phyloP scores from a whole-genome alignment of 2,329 filamentous ascomycete species.

The Capronia americana region DNA sequence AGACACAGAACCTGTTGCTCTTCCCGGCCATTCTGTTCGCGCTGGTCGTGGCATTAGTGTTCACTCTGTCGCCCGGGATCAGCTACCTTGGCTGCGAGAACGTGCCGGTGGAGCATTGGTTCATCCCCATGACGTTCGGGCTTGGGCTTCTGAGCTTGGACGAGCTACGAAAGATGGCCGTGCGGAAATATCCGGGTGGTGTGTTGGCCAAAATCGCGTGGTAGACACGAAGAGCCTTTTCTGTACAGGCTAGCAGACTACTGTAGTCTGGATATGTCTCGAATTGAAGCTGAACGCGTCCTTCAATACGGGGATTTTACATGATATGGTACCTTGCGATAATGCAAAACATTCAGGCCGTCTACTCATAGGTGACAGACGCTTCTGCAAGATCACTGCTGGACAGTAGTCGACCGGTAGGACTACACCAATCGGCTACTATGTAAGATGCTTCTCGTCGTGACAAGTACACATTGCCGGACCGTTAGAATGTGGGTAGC shows the following conservation, averaged over 20 bases:
- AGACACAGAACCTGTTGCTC: slow-evolving; percentile 70
- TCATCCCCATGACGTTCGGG: slow-evolving; percentile 76
- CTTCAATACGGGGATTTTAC: too few species aligned
- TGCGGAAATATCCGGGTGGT: slow-evolving; percentile 65
- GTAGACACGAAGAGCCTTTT: slow-evolving; percentile 49
- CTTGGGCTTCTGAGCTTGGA: slow-evolving; percentile 68
- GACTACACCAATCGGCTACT: too few species aligned
- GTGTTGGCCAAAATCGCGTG: slow-evolving; percentile 67
- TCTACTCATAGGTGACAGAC: too few species aligned
- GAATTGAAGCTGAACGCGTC: too few species aligned
- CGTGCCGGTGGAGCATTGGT: slow-evolving; percentile 78
- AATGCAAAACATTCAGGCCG: too few species aligned
- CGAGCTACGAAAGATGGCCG: slow-evolving; percentile 68
- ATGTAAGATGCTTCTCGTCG: too few species aligned
- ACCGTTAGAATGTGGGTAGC: too few species aligned
- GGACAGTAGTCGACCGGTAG: too few species aligned
- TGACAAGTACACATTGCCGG: too few species aligned
- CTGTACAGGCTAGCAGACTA: too few species aligned
- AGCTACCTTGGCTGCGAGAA: slow-evolving; percentile 66
- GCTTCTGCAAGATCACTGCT: too few species aligned
- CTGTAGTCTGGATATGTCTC: not conserved
- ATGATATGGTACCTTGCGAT: too few species aligned
- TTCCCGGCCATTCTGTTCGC: slow-evolving; percentile 75
- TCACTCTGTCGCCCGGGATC: slow-evolving; percentile 68
- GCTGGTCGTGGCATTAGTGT: slow-evolving; percentile 72